A percentile compares a stretch with the other conserved stretches of the same genome.
Conservation (phyloP, 2,329 filamentous ascomycete species). For the Pseudogymnoascus sp. region DNA sequence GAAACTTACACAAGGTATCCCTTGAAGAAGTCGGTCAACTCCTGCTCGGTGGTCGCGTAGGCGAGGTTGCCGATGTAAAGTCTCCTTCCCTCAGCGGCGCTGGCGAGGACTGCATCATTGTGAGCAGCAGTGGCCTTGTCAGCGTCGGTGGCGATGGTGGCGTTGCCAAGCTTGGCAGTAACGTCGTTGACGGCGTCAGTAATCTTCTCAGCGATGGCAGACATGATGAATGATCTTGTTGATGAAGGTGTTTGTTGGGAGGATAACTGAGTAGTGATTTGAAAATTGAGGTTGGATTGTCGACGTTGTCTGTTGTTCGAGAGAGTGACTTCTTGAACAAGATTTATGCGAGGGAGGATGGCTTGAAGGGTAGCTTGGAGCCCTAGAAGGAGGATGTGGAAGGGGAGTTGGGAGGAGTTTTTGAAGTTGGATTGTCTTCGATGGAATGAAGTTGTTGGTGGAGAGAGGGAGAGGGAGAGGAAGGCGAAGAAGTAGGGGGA, state of each 20-base stretch:
- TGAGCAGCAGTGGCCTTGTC: slow-evolving; percentile 45
- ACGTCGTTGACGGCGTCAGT: slow-evolving; percentile 64
- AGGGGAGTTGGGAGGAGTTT: slow-evolving; percentile 10
- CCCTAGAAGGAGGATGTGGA: slow-evolving; percentile 50
- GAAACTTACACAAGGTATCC: slow-evolving; percentile 91
- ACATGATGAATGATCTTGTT: slow-evolving; percentile 59
- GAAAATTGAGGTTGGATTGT: slow-evolving; percentile 34
- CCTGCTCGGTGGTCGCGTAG: slow-evolving; percentile 99
- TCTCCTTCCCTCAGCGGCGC: slow-evolving; percentile 96
- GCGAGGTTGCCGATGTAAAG: slow-evolving; percentile 99
- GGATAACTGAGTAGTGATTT: slow-evolving; percentile 45
- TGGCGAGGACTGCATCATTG: slow-evolving; percentile 89
- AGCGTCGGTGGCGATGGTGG: slow-evolving; percentile 59
- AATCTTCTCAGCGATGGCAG: slow-evolving; percentile 66
- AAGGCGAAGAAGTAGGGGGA: slow-evolving; percentile 1
- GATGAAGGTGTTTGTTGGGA: slow-evolving; percentile 27
- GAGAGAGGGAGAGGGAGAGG: slow-evolving; percentile 7
- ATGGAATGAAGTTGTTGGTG: slow-evolving; percentile 26
- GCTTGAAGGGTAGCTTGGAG: slow-evolving; percentile 78
- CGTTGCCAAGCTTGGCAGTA: slow-evolving; percentile 59
- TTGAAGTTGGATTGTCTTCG: slow-evolving; percentile 18
- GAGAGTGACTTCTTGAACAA: slow-evolving; percentile 58
- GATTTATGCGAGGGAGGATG: slow-evolving; percentile 43
- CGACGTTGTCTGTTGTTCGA: slow-evolving; percentile 30
- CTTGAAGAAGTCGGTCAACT: slow-evolving; percentile 99